Base-by-base conservation (phyloP, 495 filamentous ascomycete genomes). In the Recurvomyces mirabilis region DNA sequence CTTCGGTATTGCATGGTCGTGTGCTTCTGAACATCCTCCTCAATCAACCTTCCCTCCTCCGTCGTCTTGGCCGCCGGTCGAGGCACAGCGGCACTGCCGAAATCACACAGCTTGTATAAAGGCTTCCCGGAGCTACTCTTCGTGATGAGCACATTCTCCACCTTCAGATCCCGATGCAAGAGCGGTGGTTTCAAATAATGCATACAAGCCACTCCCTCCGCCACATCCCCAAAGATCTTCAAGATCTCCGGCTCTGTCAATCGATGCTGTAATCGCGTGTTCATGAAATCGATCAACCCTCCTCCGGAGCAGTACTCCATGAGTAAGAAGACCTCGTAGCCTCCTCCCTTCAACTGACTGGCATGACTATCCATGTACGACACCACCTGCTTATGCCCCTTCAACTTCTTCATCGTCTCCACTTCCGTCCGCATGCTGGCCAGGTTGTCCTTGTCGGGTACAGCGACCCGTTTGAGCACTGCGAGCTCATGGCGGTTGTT, bases 261-360 rank as follows among this genome's bases (percentile, higher is more conserved):
- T 31, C 91, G 85, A 61, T 96, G 85, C 64, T 96, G 91, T 50
- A 98, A 67, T 24, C 91, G 78, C 28, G 91, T 98, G 64, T 98
- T 98, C 91, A 98, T 98, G 65, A 96, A 98, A 66, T 98, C 91
- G 60, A 98, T 98, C 56, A 98, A 65, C 21, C 91, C 93, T 51
- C 93, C 91, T 18, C 81, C 81, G 48, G 65, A 63, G 54, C 74
- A 81, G 64, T 81, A 96, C 62, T 98, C 91, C 91, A 98, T 98
- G 43, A 98, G 77, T 54, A 98, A 61, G 65, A 98, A 98, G 32
- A 98, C 91, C 64, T 98, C 91, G 61, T 94, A 98, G 25, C 91
- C 91, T 31, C 87, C 87, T 26, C 83, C 87, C 49, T 83, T 79
- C 47, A 95, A 69, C 64, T 94, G 87, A 1, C 85, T 93, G 20